Conservation (phyloP, 2,329 filamentous ascomycete genomes). For the Pseudogymnoascus verrucosus region DNA sequence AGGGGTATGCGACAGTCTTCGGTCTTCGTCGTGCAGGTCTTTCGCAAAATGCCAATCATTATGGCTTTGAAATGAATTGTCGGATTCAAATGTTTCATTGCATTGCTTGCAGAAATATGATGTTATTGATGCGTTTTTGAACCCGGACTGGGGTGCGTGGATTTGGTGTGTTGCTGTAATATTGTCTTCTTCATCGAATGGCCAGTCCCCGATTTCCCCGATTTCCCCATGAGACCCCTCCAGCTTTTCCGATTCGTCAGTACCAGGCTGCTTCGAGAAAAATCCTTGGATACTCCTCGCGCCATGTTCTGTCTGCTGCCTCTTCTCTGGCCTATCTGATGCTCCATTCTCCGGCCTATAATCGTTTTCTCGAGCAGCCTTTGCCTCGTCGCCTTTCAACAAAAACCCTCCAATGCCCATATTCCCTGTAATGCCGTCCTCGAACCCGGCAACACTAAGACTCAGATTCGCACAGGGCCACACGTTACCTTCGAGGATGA, state of each 20-base stretch:
- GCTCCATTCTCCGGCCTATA: constrained; percentile 10
- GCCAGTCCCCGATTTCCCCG: background rate
- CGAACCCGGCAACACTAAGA: constrained; percentile 82
- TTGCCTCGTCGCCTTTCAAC: constrained; percentile 63
- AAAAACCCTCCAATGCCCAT: constrained; percentile 80
- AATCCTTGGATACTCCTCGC: constrained; percentile 24
- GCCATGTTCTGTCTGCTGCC: constrained; percentile 22
- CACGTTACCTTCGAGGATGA: constrained; percentile 66
- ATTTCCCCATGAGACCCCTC: constrained; percentile 19
- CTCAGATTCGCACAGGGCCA: constrained; percentile 94
- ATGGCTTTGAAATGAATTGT: constrained; percentile 63
- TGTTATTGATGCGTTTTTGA: background rate
- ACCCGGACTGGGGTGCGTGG: background rate
- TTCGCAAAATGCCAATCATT: constrained; percentile 92
- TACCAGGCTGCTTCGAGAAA: constrained; percentile 18
- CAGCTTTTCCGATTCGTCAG: constrained; percentile 24
- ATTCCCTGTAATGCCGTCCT: constrained; percentile 77
- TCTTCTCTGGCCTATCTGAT: constrained; percentile 25
- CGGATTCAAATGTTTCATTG: constrained; percentile 47
- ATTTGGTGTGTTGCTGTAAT: background rate
- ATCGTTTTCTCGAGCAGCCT: constrained; percentile 25
- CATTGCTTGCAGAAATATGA: constrained; percentile 53
- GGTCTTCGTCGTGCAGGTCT: constrained; percentile 58
- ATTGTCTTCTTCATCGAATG: background rate
- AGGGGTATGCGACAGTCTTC: constrained; percentile 20